Percentiles rank a stretch among this genome's conserved stretches.
Evolutionary conservation across 257 asterid genomes (phyloP).

Genomic region (Solanum pinnatisectum): DNA sequence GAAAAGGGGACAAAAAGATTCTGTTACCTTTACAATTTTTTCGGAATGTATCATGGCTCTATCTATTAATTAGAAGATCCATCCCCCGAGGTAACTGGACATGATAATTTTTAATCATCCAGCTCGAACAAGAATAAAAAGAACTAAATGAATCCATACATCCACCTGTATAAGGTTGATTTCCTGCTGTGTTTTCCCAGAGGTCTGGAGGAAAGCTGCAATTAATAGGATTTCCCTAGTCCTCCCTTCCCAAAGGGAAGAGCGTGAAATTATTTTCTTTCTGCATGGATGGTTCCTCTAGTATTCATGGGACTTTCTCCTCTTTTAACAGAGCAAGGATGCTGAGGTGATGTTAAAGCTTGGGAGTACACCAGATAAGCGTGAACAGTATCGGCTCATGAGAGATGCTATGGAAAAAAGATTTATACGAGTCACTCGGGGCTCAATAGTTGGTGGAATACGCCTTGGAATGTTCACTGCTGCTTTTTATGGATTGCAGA

Average conservation of each 20-base stretch:
- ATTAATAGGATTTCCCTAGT: background rate
- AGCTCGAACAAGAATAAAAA: no score
- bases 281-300: background rate
- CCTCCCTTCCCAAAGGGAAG: background rate
- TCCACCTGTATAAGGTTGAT: background rate
- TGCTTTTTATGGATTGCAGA: slow-evolving; percentile 75
- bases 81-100: background rate
- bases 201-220: background rate
- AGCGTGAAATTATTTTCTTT: background rate
- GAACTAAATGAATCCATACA: no score
- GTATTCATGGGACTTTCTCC: background rate
- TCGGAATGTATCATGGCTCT: background rate
- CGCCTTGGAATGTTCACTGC: slow-evolving; percentile 98
- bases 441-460: slow-evolving; percentile 90
- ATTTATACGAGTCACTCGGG: slow-evolving; percentile 80
- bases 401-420: slow-evolving; percentile 98
- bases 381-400: slow-evolving; percentile 90
- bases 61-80: background rate
- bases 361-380: slow-evolving; percentile 93
- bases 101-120: background rate
- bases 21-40: background rate
- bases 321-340: slow-evolving; percentile 72
- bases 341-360: slow-evolving; percentile 97
- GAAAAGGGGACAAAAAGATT: background rate
- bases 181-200: background rate